Conservation (phyloP, 2,329 filamentous ascomycete species). For the Fusarium sp. region DNA sequence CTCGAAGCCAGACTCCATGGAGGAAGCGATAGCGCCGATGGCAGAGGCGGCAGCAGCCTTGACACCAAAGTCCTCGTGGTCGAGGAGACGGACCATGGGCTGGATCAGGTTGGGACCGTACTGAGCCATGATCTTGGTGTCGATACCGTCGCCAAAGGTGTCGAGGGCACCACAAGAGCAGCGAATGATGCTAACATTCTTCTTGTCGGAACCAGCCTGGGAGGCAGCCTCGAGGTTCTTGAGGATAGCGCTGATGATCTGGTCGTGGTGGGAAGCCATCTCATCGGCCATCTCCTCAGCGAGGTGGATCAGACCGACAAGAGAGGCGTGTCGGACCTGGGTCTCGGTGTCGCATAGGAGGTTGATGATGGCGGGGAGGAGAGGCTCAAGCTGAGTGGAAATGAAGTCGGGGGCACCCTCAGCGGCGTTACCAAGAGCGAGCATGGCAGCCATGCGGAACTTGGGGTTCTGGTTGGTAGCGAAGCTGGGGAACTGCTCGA, state of each 20-base stretch:
- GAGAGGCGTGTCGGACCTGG: conserved; percentile 85
- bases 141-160: conserved; percentile 89
- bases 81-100: conserved; percentile 85
- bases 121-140: conserved; percentile 77
- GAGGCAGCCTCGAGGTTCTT: conserved; percentile 89
- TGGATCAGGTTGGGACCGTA: conserved; percentile 88
- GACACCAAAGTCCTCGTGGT: conserved; percentile 87
- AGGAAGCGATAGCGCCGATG: conserved; percentile 89
- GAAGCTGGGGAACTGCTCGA: conserved; percentile 87
- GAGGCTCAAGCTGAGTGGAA: conserved; percentile 86
- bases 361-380: conserved; percentile 86
- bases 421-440: conserved; percentile 92
- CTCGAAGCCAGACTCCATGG: conserved; percentile 83
- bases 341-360: conserved; percentile 87
- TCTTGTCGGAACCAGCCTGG: conserved; percentile 75
- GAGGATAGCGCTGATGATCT: conserved; percentile 84
- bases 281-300: conserved; percentile 95
- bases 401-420: conserved; percentile 98
- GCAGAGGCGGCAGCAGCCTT: conserved; percentile 91
- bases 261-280: conserved; percentile 85
- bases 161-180: conserved; percentile 92
- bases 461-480: conserved; percentile 80
- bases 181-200: conserved; percentile 87
- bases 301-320: conserved; percentile 88
- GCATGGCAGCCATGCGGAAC: conserved; percentile 88